Evolutionary conservation across 2,329 filamentous ascomycete genomes (phyloP), one percentile per base, ranked within the genome.

Genomic region (Penicillium crustosum): DNA sequence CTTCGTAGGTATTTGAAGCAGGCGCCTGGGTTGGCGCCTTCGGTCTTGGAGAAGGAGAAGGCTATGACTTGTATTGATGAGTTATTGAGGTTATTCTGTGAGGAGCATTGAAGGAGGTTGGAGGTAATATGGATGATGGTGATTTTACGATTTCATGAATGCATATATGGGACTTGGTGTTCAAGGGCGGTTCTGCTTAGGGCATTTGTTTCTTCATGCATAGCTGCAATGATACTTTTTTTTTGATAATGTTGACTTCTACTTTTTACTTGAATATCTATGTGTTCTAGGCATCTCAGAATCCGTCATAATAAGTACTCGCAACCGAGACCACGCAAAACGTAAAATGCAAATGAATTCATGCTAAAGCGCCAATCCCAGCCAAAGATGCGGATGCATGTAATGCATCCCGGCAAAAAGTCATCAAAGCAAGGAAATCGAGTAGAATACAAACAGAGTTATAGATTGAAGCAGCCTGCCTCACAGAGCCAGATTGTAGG

Each of bases 401-500:
- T 56, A 29, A 59, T 39, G 39, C 57, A 53, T 25, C 42, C 15
- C 43, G 6, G 19, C 15, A 33, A 35, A 59, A 58, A 55, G 29
- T 62, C 63, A 61, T 63, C 59, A 63, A 23, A 63, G 43, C 56
- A 55, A 55, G 17, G 31, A 29, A n/a, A 48, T 53, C 50, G 55
- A 53, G 51, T 66, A 64, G 55, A 67, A 51, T 66, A 66, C 64
- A 66, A 53, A 55, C 25, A 54, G 52, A 12, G 29, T 36, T 35
- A 52, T 36, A 45, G 9, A 36, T 25, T 15, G 15, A 39, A 23
- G 12, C 8, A 45, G n/a, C 13, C 25, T 12, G 12, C 8, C 36
- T 73, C 66, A 89, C 62, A 89, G 79, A 49, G 86, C 84, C 61
- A 89, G 75, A 67, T 85, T 88, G 73, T 89, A 89, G 31, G 86